phyloP scores from a whole-genome alignment of 2,329 filamentous ascomycete genomes.

The Stemphylium vesicarium region DNA sequence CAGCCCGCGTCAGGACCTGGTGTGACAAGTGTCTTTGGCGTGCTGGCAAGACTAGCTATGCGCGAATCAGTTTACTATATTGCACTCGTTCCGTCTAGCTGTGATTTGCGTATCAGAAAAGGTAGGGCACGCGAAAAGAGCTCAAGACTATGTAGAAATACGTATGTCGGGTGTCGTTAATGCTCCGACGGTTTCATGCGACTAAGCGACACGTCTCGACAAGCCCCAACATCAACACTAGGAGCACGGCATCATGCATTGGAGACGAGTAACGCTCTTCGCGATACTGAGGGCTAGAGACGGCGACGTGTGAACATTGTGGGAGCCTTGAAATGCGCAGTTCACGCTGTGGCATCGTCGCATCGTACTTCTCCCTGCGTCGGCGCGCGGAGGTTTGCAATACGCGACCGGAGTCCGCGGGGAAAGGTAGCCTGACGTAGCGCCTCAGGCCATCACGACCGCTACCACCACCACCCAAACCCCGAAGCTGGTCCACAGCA shows the following conservation, averaged over 20 bases:
- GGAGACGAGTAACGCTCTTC: not conserved
- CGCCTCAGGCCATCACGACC: constrained; percentile 1
- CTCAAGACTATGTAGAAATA: not conserved
- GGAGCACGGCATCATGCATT: not conserved
- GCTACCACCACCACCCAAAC: not conserved
- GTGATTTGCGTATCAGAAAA: too few relatives aligned
- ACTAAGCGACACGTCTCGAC: constrained; percentile 11
- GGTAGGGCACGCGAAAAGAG: not conserved
- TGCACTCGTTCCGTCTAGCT: too few relatives aligned
- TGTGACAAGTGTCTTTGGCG: not conserved
- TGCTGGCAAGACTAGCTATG: not conserved
- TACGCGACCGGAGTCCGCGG: constrained; percentile 9
- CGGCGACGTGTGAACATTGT: not conserved
- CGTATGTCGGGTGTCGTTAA: constrained; percentile 1
- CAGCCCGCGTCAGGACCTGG: not conserved
- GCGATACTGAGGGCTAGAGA: not conserved
- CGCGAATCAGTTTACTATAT: not conserved
- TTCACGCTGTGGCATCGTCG: not conserved
- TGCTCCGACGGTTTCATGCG: constrained; percentile 15
- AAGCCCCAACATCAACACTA: not conserved
- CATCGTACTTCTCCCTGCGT: not conserved
- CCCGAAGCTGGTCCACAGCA: not conserved
- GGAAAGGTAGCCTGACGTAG: constrained; percentile 3
- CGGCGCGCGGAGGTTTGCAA: not conserved
- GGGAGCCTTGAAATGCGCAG: too few relatives aligned